Evolutionary conservation across 2,329 filamentous ascomycete species (phyloP).

Genomic region (Cercospora zeae-maydis): DNA sequence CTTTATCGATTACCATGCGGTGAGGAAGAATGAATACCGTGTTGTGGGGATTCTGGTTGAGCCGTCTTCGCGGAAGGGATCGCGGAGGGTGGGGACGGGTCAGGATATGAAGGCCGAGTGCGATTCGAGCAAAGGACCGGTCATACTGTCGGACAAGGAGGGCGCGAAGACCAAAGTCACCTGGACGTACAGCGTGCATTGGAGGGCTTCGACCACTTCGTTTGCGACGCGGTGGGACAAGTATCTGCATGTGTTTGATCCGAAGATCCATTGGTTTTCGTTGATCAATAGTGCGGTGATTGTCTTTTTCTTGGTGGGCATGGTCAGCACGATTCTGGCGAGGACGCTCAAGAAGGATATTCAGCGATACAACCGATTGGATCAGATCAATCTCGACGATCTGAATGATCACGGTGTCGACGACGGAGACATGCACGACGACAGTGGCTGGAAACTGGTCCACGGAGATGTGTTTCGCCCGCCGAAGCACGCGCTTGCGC

Average conservation of each 20-base stretch:
- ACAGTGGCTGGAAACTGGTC: slow-evolving; percentile 97
- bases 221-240: slow-evolving; percentile 99
- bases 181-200: slow-evolving; percentile 91
- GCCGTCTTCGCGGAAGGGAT: slow-evolving; percentile 67
- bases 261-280: slow-evolving; percentile 99
- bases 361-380: slow-evolving; percentile 89
- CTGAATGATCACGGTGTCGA: slow-evolving; percentile 73
- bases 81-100: slow-evolving; percentile 50
- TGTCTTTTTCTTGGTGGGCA: slow-evolving; percentile 83
- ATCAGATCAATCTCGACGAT: slow-evolving; percentile 86
- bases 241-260: slow-evolving; percentile 94
- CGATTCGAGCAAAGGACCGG: slow-evolving; percentile 51
- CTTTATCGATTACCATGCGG: slow-evolving; percentile 83
- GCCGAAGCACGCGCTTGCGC: slow-evolving; percentile 74
- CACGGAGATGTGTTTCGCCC: slow-evolving; percentile 96
- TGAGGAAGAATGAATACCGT: slow-evolving; percentile 67
- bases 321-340: slow-evolving; percentile 87
- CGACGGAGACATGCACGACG: slow-evolving; percentile 84
- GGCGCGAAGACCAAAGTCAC: slow-evolving; percentile 60
- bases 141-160: slow-evolving; percentile 63
- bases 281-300: slow-evolving; percentile 95
- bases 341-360: slow-evolving; percentile 92
- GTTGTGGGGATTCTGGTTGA: slow-evolving; percentile 91
- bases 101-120: slow-evolving; percentile 57
- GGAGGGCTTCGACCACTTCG: slow-evolving; percentile 76